Base-by-base conservation (phyloP, 768 basidiomycete genomes). In the Epithele typhae region DNA sequence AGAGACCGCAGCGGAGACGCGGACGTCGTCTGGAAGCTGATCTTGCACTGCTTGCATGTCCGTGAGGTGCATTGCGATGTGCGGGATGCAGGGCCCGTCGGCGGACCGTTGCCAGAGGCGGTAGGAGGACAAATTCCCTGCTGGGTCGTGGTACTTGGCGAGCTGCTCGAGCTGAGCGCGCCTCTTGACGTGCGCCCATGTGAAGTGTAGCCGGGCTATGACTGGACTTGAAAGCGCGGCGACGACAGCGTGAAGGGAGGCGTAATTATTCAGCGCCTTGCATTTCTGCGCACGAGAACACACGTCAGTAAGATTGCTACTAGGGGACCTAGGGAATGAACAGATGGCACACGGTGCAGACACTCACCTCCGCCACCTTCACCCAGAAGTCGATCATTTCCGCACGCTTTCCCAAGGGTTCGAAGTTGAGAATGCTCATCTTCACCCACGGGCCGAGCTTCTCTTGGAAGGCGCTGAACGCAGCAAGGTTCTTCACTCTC, bases 341-440 rank as follows among this genome's bases (percentile, higher is more conserved):
- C n/a, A n/a, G n/a, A 33, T 21, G 2, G 12, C 6, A 25, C n/a
- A 9, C 25, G 27, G n/a, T 3, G 15, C n/a, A 10, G 19, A n/a
- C n/a, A n/a, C 76, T 56, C 54, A 86, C 87, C 75, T 89, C 84
- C 7, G 87, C 84, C 17, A 87, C 82, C 58, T 77, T 82, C 53
- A 88, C 81, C 86, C 86, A 89, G 57, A 81, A 77, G 48, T 86
- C 83, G 30, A 86, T 65, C 14, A 72, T 75, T 45, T 81, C 74
- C 7, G 80, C 75, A 36, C 84, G 69, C 56, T 73, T 78, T 12
- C 69, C 70, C 46, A 81, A 62, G 4, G 65, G 65, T 7, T 81
- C 75, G 40, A 70, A 68, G 40, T 63, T 72, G 30, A 89, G 61
- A 33, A 87, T 72, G 57, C 78, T 85, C 27, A 63, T 64, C 58